Base-by-base conservation (phyloP, 441 rosid genomes). In the Pelargonium australe region DNA sequence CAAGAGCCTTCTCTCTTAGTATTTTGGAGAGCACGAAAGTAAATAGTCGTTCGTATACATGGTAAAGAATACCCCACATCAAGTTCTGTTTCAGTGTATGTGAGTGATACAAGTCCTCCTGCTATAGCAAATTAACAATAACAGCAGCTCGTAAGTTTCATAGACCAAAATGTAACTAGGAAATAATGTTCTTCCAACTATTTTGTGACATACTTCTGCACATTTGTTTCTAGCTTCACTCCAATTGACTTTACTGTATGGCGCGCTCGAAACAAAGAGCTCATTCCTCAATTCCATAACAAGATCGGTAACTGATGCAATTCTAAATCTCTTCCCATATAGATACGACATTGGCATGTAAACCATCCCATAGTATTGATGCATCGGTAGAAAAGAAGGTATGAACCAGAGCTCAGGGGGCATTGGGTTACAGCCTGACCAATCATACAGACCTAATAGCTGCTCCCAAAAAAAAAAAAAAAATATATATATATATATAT, bases 331-430 rank as follows among this genome's bases (percentile, higher is more conserved):
- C 69, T 71, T 76, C n/a, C 79, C 79, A 55, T 71, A 76, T 17
- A 76, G 45, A 55, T 76, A 75, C 34, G 78, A 71, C 79, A 76
- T 76, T 0, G 79, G 72, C 72, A 76, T 28, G 84, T 90, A 93
- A 9, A 90, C 94, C 98, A 93, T 87, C 65, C 97, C 85, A 74
- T 86, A 83, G 67, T 90, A 25, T 55, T 7, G 1, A 45, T 25
- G 19, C 7, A 19, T 37, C 7, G 97, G 96, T 17, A 90, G 76
- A 40, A 75, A 28, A 73, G 85, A 86, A n/a, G 98, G 97, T 74
- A 89, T 87, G 64, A 93, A 87, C 98, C 98, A 93, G 71, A 85
- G 80, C 84, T 90, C 98, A 9, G 98, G 98, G 40, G 92, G 92
- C 44, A 90, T 64, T 43, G 97, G 98, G 80, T 93, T 93, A 72